Evolutionary conservation across 2,329 filamentous ascomycete genomes (phyloP).

Genomic region (Rugonectria rugulosa): DNA sequence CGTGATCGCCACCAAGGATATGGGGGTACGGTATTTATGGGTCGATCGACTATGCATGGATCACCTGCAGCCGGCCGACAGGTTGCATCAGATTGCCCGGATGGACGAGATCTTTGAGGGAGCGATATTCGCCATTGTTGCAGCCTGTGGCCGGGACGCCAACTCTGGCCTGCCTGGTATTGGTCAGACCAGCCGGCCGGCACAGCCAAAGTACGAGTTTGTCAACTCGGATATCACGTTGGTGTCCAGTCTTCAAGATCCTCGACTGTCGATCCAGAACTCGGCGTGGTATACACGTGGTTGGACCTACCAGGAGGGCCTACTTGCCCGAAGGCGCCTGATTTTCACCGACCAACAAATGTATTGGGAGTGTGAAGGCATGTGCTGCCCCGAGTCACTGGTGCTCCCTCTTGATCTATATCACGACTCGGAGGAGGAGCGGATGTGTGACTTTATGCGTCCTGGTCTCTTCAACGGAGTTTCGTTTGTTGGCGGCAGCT

Average conservation of each 20-base stretch:
- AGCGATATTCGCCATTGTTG: slow-evolving; percentile 48
- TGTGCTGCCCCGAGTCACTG: slow-evolving; percentile 47
- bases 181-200: slow-evolving; percentile 35
- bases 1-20: slow-evolving; percentile 39
- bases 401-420: slow-evolving; percentile 43
- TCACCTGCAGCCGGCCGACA: slow-evolving; percentile 32
- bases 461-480: slow-evolving; percentile 46
- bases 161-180: slow-evolving; percentile 47
- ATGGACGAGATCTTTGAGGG: slow-evolving; percentile 50
- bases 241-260: slow-evolving; percentile 44
- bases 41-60: slow-evolving; percentile 48
- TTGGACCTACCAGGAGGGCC: slow-evolving; percentile 51
- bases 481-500: slow-evolving; percentile 45
- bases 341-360: slow-evolving; percentile 50
- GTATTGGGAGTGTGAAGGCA: slow-evolving; percentile 50
- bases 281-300: slow-evolving; percentile 47
- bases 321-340: slow-evolving; percentile 46
- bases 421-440: slow-evolving; percentile 43
- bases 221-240: slow-evolving; percentile 42
- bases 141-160: slow-evolving; percentile 45
- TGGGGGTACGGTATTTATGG: slow-evolving; percentile 49
- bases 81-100: slow-evolving; percentile 41
- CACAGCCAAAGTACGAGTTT: slow-evolving; percentile 44
- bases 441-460: slow-evolving; percentile 46
- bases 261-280: slow-evolving; percentile 39